Conservation (phyloP, 2,329 filamentous ascomycete genomes). For the Fusarium redolens region DNA sequence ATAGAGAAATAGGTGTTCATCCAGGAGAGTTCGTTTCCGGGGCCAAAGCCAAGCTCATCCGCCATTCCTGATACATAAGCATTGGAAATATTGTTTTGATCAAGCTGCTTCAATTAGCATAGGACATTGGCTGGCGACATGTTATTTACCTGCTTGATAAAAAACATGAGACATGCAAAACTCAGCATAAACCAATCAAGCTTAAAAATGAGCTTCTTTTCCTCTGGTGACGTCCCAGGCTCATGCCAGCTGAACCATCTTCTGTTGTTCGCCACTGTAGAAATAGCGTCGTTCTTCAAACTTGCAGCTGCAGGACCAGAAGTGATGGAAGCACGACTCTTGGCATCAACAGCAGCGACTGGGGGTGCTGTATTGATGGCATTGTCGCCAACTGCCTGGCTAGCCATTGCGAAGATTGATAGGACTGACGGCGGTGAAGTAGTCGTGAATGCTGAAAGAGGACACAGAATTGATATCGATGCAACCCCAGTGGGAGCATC, state of each 20-base stretch:
- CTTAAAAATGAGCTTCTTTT: slow-evolving; percentile 60
- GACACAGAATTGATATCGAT: neutral
- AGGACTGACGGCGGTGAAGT: too few relatives aligned
- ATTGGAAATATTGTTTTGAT: slow-evolving; percentile 60
- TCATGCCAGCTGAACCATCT: slow-evolving; percentile 57
- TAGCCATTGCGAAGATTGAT: neutral
- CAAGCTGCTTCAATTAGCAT: slow-evolving; percentile 47
- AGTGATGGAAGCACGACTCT: neutral
- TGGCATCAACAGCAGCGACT: neutral
- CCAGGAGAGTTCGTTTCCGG: slow-evolving; percentile 56
- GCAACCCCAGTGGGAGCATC: neutral
- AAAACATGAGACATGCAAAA: slow-evolving; percentile 56
- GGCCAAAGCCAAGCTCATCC: slow-evolving; percentile 57
- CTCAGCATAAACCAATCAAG: slow-evolving; percentile 60
- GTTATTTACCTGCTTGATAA: slow-evolving; percentile 53
- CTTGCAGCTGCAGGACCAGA: neutral
- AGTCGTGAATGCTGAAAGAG: neutral
- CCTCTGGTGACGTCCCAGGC: slow-evolving; percentile 52
- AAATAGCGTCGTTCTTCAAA: neutral
- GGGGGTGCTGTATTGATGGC: neutral
- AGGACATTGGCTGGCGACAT: fast-evolving
- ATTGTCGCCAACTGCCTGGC: neutral
- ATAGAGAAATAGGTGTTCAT: slow-evolving; percentile 60
- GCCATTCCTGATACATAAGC: slow-evolving; percentile 62
- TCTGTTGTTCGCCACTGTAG: neutral